These are phyloP conservation scores for Alternaria sp. DNA, from an alignment of 2,329 filamentous ascomycete species.

Conservation along the genomic window DNA sequence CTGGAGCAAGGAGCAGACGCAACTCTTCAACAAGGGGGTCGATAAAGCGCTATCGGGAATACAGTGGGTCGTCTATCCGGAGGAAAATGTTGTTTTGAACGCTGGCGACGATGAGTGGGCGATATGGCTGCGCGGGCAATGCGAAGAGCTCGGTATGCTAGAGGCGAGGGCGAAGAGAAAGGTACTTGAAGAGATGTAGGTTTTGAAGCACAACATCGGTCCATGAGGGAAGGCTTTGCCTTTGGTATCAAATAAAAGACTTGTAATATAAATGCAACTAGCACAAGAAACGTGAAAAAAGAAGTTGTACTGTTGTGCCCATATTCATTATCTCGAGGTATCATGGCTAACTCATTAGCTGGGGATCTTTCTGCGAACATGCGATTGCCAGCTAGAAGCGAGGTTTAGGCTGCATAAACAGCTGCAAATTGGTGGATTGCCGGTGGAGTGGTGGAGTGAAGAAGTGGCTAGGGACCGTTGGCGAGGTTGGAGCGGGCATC, in stretches of 20 bases:
- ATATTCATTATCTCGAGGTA: neutral
- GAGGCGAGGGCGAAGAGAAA: conserved; percentile 10
- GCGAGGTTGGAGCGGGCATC: conserved; percentile 13
- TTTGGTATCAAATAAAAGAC: neutral
- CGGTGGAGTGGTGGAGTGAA: conserved; percentile 14
- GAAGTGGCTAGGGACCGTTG: conserved; percentile 10
- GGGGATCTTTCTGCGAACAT: conserved; percentile 12
- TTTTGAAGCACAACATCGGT: neutral
- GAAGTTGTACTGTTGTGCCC: neutral
- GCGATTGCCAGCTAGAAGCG: conserved; percentile 3
- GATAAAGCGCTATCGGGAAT: conserved; percentile 18
- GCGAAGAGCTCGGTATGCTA: conserved; percentile 22
- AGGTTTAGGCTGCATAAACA: conserved; percentile 15
- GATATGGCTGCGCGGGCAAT: conserved; percentile 14
- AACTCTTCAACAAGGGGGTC: conserved; percentile 32
- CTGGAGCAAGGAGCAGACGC: conserved; percentile 18
- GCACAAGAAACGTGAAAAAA: conserved; percentile 1
- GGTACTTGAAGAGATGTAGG: conserved; percentile 17
- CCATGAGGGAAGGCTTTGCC: neutral
- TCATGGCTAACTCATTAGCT: conserved; percentile 9
- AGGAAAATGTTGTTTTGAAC: conserved; percentile 18
- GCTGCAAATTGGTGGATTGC: conserved; percentile 17
- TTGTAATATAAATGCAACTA: neutral
- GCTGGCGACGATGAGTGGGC: conserved; percentile 25
- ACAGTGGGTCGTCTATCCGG: conserved; percentile 22